A percentile compares a stretch with the other conserved stretches of the same genome.
These are phyloP conservation scores for Collybia sordida DNA, from an alignment of 768 basidiomycete species.

Conservation along the genomic window DNA sequence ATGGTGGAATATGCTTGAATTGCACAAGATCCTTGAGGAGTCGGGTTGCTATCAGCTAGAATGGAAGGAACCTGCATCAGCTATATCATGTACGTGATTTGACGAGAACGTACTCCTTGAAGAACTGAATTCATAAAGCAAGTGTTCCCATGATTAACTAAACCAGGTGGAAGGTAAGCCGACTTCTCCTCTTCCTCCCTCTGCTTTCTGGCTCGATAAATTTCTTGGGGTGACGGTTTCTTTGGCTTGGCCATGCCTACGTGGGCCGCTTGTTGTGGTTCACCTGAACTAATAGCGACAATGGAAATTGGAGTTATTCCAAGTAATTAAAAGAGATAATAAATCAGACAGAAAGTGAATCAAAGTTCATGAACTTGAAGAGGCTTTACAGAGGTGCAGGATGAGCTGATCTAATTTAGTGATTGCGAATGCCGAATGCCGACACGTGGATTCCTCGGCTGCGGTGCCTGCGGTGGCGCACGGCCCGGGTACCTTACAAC, in stretches of 20 bases:
- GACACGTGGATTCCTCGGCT: too few species aligned
- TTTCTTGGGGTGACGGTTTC: conserved; percentile 59
- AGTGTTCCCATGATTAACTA: conserved; percentile 83
- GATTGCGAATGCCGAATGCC: too few species aligned
- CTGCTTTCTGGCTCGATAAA: conserved; percentile 55
- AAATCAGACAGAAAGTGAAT: too few species aligned
- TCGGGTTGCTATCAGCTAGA: conserved; percentile 66
- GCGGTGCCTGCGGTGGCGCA: too few species aligned
- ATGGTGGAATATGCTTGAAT: conserved; percentile 48
- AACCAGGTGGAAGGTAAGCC: conserved; percentile 68
- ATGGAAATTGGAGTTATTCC: not conserved
- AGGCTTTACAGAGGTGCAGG: too few species aligned
- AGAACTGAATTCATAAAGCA: conserved; percentile 97
- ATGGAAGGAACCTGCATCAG: conserved; percentile 2
- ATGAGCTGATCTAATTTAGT: too few species aligned
- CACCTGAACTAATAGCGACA: not conserved
- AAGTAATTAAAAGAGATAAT: too few species aligned
- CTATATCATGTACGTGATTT: not conserved
- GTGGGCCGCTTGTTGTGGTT: not conserved
- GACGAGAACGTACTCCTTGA: conserved; percentile 65
- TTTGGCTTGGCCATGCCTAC: conserved; percentile 55
- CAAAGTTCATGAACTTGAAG: too few species aligned
- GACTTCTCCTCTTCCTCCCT: conserved; percentile 62
- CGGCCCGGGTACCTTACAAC: not conserved
- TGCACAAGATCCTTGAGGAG: conserved; percentile 57